Conservation (phyloP, 495 filamentous ascomycete species). For the Chaetomium cochliodes region DNA sequence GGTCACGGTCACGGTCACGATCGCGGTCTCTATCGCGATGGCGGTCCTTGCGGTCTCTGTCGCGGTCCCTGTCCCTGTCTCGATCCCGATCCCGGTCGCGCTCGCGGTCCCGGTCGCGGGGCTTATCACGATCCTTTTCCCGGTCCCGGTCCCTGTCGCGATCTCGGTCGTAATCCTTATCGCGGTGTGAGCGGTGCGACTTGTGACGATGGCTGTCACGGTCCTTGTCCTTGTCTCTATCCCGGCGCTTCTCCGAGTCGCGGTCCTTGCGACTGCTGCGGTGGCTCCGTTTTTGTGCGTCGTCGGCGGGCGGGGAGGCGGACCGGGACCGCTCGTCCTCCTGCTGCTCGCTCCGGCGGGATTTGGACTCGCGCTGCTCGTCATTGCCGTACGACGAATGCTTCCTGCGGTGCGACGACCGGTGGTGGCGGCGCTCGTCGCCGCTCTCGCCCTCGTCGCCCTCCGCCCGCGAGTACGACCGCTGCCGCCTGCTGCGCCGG, state of each 20-base stretch:
- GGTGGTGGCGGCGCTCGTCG: conserved; percentile 48
- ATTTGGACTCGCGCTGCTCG: conserved; percentile 40
- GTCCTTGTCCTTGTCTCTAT: conserved; percentile 44
- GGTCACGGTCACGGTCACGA: conserved; percentile 45
- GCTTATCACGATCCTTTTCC: conserved; percentile 38
- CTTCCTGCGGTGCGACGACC: conserved; percentile 49
- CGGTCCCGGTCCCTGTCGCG: conserved; percentile 38
- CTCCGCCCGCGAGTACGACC: conserved; percentile 49
- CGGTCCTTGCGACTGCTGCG: conserved; percentile 51
- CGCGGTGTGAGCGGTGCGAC: conserved; percentile 32
- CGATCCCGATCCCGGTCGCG: conserved; percentile 47
- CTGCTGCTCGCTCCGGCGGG: conserved; percentile 38
- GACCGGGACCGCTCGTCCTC: conserved; percentile 51
- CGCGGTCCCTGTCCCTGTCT: conserved; percentile 41
- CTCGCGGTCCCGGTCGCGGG: conserved; percentile 37
- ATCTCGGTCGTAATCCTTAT: conserved; percentile 47
- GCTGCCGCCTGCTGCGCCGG: conserved; percentile 54
- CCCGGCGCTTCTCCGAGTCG: conserved; percentile 43
- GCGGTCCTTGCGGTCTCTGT: conserved; percentile 45
- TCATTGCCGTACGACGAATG: conserved; percentile 38
- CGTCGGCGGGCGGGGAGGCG: conserved; percentile 41
- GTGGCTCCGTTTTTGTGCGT: conserved; percentile 52
- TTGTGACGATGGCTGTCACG: conserved; percentile 50
- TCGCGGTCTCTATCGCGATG: conserved; percentile 36
- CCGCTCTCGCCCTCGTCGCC: conserved; percentile 46